These are phyloP conservation scores for Fereydounia khargensis DNA, from an alignment of 1,284 basidiomycete genomes.

Conservation along the genomic window DNA sequence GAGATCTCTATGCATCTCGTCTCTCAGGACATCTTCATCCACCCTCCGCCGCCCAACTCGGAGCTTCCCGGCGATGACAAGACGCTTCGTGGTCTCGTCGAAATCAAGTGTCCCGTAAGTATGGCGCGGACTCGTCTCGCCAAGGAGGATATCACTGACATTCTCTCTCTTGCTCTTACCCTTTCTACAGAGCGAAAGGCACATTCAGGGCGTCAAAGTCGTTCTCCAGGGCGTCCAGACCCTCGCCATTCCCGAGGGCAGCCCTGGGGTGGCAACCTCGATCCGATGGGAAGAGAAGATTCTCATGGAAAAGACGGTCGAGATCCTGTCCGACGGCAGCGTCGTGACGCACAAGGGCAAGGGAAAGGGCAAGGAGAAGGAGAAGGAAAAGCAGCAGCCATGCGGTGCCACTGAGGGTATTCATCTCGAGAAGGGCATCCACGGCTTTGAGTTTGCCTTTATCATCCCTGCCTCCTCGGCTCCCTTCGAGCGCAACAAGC, in stretches of 20 bases:
- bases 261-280: slow-evolving; percentile 1
- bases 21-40: slow-evolving; percentile 50
- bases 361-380: slow-evolving; percentile 27
- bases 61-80: slow-evolving; percentile 49
- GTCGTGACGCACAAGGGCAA: slow-evolving; percentile 15
- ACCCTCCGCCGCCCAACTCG: slow-evolving; percentile 36
- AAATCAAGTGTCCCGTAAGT: slow-evolving; percentile 45
- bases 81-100: slow-evolving; percentile 52
- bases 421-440: slow-evolving; percentile 46
- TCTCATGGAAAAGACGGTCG: slow-evolving; percentile 48
- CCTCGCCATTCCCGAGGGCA: slow-evolving; percentile 44
- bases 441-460: slow-evolving; percentile 55
- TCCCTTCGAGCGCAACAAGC: slow-evolving; percentile 50
- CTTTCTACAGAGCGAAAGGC: slow-evolving; percentile 28
- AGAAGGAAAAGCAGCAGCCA: slow-evolving; percentile 10
- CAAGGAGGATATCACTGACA: neutral
- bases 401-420: slow-evolving; percentile 28
- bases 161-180: neutral
- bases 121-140: too few species aligned
- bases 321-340: slow-evolving; percentile 38
- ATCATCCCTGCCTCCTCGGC: slow-evolving; percentile 51
- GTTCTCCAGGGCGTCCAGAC: slow-evolving; percentile 46
- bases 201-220: slow-evolving; percentile 44
- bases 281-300: slow-evolving; percentile 52
- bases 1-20: slow-evolving; percentile 50